These are phyloP conservation scores for Radiomyces spectabilis DNA, from an alignment of 192 early-diverging fungal genomes.

Conservation along the genomic window DNA sequence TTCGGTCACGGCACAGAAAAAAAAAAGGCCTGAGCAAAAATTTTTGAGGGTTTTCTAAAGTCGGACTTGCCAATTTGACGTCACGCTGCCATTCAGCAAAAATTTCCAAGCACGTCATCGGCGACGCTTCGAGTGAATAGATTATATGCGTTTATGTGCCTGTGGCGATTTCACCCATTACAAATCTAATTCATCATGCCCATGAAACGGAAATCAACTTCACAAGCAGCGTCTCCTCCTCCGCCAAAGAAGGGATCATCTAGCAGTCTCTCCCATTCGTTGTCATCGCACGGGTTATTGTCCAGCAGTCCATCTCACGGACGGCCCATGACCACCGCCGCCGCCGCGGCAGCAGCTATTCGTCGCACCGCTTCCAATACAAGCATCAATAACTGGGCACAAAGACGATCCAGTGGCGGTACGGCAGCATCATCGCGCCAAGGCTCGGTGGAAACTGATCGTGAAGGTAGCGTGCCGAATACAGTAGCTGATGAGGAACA, in stretches of 20 bases:
- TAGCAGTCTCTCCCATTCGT: background rate
- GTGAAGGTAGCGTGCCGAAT: conserved; percentile 2
- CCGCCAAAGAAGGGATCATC: conserved; percentile 1
- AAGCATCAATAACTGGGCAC: background rate
- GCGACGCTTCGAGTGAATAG: conserved; percentile 77
- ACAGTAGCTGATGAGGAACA: conserved; percentile 6
- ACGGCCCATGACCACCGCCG: conserved; percentile 11
- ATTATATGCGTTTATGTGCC: conserved; percentile 73
- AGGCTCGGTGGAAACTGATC: conserved; percentile 13
- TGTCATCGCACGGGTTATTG: background rate
- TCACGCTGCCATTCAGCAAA: no score
- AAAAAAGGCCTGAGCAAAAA: no score
- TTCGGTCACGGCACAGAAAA: no score
- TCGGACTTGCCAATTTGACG: no score
- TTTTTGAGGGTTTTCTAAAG: no score
- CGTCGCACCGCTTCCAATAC: background rate
- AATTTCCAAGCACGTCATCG: no score
- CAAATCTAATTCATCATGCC: conserved; percentile 68
- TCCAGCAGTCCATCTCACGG: background rate
- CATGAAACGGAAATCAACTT: conserved; percentile 21
- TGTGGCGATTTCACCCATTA: no score
- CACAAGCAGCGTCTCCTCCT: background rate
- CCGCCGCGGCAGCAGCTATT: conserved; percentile 8
- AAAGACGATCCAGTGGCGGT: background rate
- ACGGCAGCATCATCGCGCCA: conserved; percentile 4